These are phyloP conservation scores for apple (Malus domestica) DNA, from an alignment of 306 rosid genomes.

Conservation along the genomic window DNA sequence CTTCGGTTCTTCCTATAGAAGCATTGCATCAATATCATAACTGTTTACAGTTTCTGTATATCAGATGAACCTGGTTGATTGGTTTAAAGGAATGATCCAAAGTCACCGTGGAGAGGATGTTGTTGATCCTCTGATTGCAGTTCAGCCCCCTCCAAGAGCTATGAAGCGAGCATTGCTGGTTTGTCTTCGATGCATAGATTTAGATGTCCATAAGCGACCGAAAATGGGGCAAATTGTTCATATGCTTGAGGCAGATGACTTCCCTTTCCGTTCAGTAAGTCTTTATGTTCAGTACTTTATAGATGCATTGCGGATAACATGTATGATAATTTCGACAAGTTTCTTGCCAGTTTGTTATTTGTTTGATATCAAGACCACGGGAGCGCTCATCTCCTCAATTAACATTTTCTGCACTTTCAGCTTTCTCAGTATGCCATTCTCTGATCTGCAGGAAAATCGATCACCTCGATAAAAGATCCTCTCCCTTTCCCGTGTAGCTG, in stretches of 20 bases:
- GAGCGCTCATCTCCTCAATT: not conserved
- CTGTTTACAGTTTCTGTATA: conserved; percentile 5
- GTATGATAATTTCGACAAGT: not conserved
- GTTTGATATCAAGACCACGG: not conserved
- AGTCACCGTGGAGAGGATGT: conserved; percentile 81
- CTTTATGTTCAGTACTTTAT: not conserved
- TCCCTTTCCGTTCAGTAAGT: conserved; percentile 81
- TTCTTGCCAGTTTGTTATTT: not conserved
- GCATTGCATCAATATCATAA: conserved; percentile 4
- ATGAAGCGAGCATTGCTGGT: conserved; percentile 74
- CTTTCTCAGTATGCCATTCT: not conserved
- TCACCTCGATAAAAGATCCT: conserved; percentile 47
- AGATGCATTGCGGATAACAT: not conserved
- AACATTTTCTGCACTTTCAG: not conserved
- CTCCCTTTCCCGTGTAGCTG: conserved; percentile 25
- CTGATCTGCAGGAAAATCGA: conserved; percentile 57
- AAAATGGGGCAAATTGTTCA: conserved; percentile 98
- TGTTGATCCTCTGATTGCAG: conserved; percentile 67
- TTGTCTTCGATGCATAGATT: conserved; percentile 85
- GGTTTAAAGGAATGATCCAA: conserved; percentile 90
- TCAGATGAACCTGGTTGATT: conserved; percentile 96
- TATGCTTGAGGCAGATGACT: conserved; percentile 95
- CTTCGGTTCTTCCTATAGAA: not conserved
- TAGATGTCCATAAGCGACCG: conserved; percentile 82
- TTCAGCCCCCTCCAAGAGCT: conserved; percentile 67